Conservation (phyloP, 805 yeast genomes). For the Yarrowia yakushimensis region DNA sequence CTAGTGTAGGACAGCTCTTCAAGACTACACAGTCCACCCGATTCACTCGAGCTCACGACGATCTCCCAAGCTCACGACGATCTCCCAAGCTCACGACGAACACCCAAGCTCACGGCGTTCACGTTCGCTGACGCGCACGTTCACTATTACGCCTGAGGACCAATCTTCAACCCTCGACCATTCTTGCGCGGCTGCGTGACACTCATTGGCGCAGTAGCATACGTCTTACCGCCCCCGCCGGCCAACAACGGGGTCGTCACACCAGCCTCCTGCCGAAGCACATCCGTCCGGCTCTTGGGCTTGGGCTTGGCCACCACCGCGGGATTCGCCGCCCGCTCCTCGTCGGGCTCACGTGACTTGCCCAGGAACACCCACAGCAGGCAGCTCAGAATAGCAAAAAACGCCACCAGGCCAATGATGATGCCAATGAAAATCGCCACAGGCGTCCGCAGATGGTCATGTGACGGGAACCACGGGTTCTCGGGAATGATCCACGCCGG, state of each 20-base stretch:
- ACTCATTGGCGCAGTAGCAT: conserved; percentile 19
- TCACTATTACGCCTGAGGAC: too few species aligned
- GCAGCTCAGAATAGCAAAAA: conserved; percentile 11
- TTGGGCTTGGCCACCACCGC: not conserved
- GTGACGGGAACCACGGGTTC: conserved; percentile 32
- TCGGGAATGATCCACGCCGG: conserved; percentile 37
- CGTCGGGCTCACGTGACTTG: not conserved
- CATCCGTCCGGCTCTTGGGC: conserved; percentile 3
- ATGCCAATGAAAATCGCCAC: conserved; percentile 32
- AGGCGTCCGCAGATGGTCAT: conserved; percentile 34
- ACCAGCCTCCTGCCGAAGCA: not conserved
- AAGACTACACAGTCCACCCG: too few species aligned
- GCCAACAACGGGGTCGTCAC: conserved; percentile 12
- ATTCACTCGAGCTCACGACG: too few species aligned
- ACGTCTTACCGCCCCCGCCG: not conserved
- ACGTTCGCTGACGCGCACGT: not conserved
- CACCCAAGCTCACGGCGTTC: too few species aligned
- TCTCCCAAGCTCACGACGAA: too few species aligned
- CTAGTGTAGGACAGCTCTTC: too few species aligned
- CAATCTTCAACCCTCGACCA: conserved; percentile 21
- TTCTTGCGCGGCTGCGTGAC: conserved; percentile 14
- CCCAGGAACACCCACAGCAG: conserved; percentile 17
- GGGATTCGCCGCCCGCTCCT: not conserved
- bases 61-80: too few species aligned
- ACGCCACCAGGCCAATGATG: conserved; percentile 12